Base-by-base conservation (phyloP, 2,329 filamentous ascomycete species). In the Apiospora phragmitis region DNA sequence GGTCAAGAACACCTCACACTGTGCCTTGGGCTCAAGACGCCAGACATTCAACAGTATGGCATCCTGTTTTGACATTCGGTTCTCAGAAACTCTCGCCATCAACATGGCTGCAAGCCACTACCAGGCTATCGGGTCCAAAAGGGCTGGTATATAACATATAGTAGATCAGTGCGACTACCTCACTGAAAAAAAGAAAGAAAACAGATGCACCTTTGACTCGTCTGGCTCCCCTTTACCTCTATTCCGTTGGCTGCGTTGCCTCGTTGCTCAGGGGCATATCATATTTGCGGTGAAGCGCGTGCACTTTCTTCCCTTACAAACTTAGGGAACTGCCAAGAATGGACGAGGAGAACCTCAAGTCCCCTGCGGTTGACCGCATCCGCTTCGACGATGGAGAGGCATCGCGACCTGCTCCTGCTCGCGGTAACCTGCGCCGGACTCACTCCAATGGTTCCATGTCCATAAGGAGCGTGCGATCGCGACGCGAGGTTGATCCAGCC, bases 381-480 rank as follows among this genome's bases (percentile, higher is more conserved):
- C 81, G 78, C 70, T 83, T 81, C 81, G 72, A 78, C 18, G 81
- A 82, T 49, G 81, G 81, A 69, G 81, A 83, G 72, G 76, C 78
- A 32, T 77, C 72, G 5, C 74, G 72, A 35, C 74, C 75, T 45
- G 67, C 72, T 38, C 74, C 75, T 45, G 67, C 72, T 38, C 77
- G 73, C 55, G 75, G 68, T 73, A 72, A 42, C 8, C 70, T 78
- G 41, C 75, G 74, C 68, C 76, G 75, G 59, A 72, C 73, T 4
- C 74, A 74, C 18, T 84, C 82, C 0, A 77, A 69, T 32, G 79
- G 82, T 51, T 84, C 83, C 1, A 77, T 85, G 75, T 83, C 81
- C 55, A 84, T 84, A 70, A 81, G 79, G 68, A 82, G 81, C 65
- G 77, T 81, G 35, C 79, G 78, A 45, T 82, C 81, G 7, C 76